phyloP scores from a whole-genome alignment of 2,329 filamentous ascomycete species.

The Westerdykella ornata region DNA sequence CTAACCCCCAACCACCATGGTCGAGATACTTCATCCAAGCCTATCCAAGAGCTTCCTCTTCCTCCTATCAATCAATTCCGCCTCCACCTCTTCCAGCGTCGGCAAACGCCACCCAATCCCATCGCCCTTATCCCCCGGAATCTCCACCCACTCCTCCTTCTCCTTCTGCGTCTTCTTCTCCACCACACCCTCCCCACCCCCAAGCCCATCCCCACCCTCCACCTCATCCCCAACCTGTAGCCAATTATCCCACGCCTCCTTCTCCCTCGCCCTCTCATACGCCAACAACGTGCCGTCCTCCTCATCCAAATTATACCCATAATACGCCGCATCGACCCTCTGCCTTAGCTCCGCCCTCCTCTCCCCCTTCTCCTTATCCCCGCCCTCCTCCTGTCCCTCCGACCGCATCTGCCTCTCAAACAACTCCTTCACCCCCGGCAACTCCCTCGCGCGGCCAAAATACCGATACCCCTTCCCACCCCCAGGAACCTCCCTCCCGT shows the following conservation, averaged over 20 bases:
- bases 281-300: slow-evolving; percentile 74
- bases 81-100: slow-evolving; percentile 84
- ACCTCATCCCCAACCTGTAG: slow-evolving; percentile 49
- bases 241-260: slow-evolving; percentile 67
- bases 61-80: slow-evolving; percentile 82
- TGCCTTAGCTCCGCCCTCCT: slow-evolving; percentile 62
- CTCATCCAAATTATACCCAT: slow-evolving; percentile 88
- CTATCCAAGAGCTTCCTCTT: slow-evolving; percentile 79
- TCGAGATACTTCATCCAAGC: slow-evolving; percentile 40
- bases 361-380: slow-evolving; percentile 58
- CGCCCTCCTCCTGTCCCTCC: slow-evolving; percentile 41
- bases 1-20: no score
- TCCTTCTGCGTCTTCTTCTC: slow-evolving; percentile 17
- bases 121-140: slow-evolving; percentile 83
- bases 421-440: slow-evolving; percentile 93
- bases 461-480: slow-evolving; percentile 81
- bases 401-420: slow-evolving; percentile 32
- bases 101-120: slow-evolving; percentile 77
- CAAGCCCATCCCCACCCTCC: slow-evolving; percentile 39
- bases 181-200: slow-evolving; percentile 1
- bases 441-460: slow-evolving; percentile 80
- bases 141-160: slow-evolving; percentile 60
- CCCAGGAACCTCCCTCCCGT: slow-evolving; percentile 50
- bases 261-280: slow-evolving; percentile 79
- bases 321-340: slow-evolving; percentile 88